These are phyloP conservation scores for Veloporphyrellus conicus DNA, from an alignment of 1,284 basidiomycete species.

Conservation along the genomic window DNA sequence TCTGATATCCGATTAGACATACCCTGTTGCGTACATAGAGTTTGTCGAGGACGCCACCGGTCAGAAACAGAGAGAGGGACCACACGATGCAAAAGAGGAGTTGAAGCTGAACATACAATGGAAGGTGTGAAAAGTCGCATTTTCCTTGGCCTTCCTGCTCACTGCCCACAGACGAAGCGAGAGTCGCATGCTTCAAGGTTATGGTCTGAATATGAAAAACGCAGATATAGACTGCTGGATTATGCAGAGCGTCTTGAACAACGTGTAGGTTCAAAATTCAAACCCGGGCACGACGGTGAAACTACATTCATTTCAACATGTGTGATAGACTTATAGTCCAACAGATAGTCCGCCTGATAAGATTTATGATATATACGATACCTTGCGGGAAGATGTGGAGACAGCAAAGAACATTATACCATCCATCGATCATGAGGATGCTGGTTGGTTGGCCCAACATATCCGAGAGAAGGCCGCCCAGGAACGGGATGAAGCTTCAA, in stretches of 20 bases:
- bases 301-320: slow-evolving; percentile 5
- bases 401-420: slow-evolving; percentile 42
- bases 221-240: slow-evolving; percentile 42
- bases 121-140: slow-evolving; percentile 49
- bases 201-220: slow-evolving; percentile 52
- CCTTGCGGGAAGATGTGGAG: slow-evolving; percentile 51
- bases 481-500: slow-evolving; percentile 48
- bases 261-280: slow-evolving; percentile 43
- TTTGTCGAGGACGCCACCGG: slow-evolving; percentile 53
- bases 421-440: slow-evolving; percentile 42
- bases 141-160: background rate
- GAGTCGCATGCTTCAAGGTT: slow-evolving; percentile 54
- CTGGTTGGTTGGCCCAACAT: slow-evolving; percentile 61
- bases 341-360: slow-evolving; percentile 51
- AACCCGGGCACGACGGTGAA: slow-evolving; percentile 43
- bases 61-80: slow-evolving; percentile 50
- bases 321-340: background rate
- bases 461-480: slow-evolving; percentile 49
- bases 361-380: slow-evolving; percentile 63
- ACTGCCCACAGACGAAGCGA: slow-evolving; percentile 43
- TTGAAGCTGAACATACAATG: slow-evolving; percentile 55
- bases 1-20: slow-evolving; percentile 39
- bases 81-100: slow-evolving; percentile 73
- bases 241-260: slow-evolving; percentile 58
- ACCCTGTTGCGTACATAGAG: slow-evolving; percentile 64